Percentiles rank a stretch among this genome's conserved stretches.
phyloP scores from a whole-genome alignment of 192 early-diverging fungal species.

The Backusella luteola region DNA sequence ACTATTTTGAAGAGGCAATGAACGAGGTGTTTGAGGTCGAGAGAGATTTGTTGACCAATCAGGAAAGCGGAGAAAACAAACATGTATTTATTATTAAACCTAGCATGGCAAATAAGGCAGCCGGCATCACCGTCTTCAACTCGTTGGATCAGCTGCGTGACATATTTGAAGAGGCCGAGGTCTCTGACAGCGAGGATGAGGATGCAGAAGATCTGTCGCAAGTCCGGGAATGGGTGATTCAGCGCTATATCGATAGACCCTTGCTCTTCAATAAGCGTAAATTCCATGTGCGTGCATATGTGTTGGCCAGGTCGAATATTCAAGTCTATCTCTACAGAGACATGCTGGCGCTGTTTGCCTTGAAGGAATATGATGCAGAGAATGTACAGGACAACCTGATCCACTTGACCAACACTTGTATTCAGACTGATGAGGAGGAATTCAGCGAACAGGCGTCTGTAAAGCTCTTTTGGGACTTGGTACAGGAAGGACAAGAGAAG shows the following conservation, averaged over 20 bases:
- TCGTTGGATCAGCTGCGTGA: constrained; percentile 45
- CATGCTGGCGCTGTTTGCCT: constrained; percentile 65
- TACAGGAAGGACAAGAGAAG: background rate
- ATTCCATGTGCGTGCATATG: constrained; percentile 67
- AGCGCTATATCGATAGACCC: constrained; percentile 60
- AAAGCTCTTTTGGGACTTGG: constrained; percentile 54
- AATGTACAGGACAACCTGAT: constrained; percentile 47
- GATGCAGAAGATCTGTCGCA: constrained; percentile 44
- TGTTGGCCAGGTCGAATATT: constrained; percentile 56
- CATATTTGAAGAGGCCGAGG: constrained; percentile 39
- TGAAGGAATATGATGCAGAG: constrained; percentile 40
- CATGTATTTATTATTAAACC: constrained; percentile 63
- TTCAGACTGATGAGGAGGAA: constrained; percentile 46
- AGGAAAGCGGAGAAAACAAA: constrained; percentile 24
- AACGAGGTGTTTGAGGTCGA: constrained; percentile 68
- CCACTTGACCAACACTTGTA: constrained; percentile 67
- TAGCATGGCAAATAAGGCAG: constrained; percentile 60
- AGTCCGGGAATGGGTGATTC: constrained; percentile 69
- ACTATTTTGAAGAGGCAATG: constrained; percentile 67
- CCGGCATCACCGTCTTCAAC: constrained; percentile 64
- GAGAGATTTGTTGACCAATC: constrained; percentile 49
- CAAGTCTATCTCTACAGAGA: constrained; percentile 59
- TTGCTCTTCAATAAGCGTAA: constrained; percentile 55
- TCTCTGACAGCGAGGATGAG: constrained; percentile 44
- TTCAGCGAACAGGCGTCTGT: constrained; percentile 58